Percentiles rank a stretch among this genome's conserved stretches.
These are phyloP conservation scores for Ricinus communis DNA, from an alignment of 345 rosid genomes.

Conservation along the genomic window DNA sequence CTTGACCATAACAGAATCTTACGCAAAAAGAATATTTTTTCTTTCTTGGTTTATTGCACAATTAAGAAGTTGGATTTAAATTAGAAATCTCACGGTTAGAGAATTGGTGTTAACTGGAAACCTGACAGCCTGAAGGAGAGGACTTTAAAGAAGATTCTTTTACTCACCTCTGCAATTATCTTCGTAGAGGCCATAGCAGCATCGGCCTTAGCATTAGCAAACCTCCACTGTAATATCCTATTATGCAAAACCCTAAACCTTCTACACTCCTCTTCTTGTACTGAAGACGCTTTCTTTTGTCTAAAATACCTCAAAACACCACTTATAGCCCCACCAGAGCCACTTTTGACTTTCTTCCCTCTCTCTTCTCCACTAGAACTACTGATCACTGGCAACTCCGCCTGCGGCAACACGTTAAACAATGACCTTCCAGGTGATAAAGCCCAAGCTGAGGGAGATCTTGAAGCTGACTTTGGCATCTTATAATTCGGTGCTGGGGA, in stretches of 20 bases:
- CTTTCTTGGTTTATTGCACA: no score
- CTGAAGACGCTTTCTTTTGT: conserved; percentile 57
- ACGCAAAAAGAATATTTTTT: no score
- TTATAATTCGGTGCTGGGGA: conserved; percentile 5
- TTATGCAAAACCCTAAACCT: conserved; percentile 43
- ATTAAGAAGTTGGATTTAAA: no score
- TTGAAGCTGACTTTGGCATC: conserved; percentile 32
- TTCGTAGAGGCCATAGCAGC: conserved; percentile 38
- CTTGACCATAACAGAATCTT: background rate
- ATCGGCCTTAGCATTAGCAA: conserved; percentile 56
- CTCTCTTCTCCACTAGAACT: conserved; percentile 26
- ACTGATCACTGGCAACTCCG: conserved; percentile 26
- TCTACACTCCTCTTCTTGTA: conserved; percentile 54
- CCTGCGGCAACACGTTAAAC: conserved; percentile 21
- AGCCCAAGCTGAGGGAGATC: conserved; percentile 76
- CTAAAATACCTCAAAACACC: conserved; percentile 68
- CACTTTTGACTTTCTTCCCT: conserved; percentile 27
- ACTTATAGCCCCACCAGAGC: conserved; percentile 42
- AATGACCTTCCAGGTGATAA: conserved; percentile 64
- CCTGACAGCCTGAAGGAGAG: no score
- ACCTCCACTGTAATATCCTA: conserved; percentile 61
- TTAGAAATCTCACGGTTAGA: no score
- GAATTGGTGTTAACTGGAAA: no score
- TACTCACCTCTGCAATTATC: conserved; percentile 44
- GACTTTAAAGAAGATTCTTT: no score